A percentile compares a stretch with the other conserved stretches of the same genome.
phyloP scores from a whole-genome alignment of 371 early-diverging fungal genomes.

The Coemansia sp. region DNA sequence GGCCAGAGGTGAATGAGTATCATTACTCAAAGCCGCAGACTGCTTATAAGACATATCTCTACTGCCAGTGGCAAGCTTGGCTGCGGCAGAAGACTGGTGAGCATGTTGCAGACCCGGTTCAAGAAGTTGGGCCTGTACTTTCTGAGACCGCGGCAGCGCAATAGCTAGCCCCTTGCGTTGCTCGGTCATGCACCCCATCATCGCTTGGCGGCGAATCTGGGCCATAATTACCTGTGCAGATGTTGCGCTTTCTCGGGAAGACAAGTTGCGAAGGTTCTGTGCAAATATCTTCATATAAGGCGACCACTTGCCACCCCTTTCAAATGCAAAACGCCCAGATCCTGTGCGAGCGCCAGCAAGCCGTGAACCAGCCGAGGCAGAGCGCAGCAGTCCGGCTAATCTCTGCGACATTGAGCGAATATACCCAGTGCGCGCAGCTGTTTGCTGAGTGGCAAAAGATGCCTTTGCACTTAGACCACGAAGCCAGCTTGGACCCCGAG shows the following conservation, averaged over 20 bases:
- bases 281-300: conserved; percentile 24
- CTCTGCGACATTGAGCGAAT: conserved; percentile 6
- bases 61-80: not conserved
- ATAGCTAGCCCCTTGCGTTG: conserved; percentile 32
- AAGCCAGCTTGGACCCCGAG: conserved; percentile 19
- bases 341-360: not conserved
- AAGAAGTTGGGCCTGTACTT: not conserved
- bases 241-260: not conserved
- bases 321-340: conserved; percentile 24
- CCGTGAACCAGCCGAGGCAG: conserved; percentile 7
- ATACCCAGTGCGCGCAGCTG: conserved; percentile 10
- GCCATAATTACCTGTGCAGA: conserved; percentile 29
- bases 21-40: not conserved
- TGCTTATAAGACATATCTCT: too few species aligned
- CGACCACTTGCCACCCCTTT: conserved; percentile 40
- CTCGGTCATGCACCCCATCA: conserved; percentile 24
- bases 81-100: not conserved
- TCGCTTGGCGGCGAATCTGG: conserved; percentile 35
- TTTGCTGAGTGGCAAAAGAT: not conserved
- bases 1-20: not conserved
- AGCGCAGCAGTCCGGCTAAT: not conserved
- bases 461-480: conserved; percentile 10
- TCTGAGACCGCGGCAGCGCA: conserved; percentile 4
- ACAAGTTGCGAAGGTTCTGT: conserved; percentile 15
- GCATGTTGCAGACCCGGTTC: not conserved